Evolutionary conservation across 2,329 filamentous ascomycete species (phyloP), one percentile per base, ranked within the genome.

Genomic region (Emergomyces africanus): DNA sequence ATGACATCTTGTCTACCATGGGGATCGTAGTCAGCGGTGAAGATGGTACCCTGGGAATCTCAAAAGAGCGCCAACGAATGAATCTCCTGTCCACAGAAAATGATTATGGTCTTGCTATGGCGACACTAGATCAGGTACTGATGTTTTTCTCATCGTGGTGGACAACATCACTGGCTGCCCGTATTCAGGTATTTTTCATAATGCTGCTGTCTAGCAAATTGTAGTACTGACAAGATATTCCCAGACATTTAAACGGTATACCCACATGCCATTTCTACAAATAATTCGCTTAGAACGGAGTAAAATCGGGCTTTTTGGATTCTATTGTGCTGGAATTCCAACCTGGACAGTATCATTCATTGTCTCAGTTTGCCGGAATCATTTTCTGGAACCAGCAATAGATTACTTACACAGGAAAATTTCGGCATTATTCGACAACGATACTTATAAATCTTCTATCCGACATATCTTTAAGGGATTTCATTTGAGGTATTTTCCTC

Each of bases 1-100:
- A 79, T 69, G 77, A 79, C 61, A 75, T 78, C 37, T 69, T 79
- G 18, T 75, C 74, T 25, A 77, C 74, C 9, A 77, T 78, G 70
- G 77, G 77, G 3, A 74, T 78, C 44, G 75, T 78, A 44, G 73
- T 76, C 61, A 75, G 73, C 57, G 68, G 72, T 59, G 71, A 75
- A 61, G 69, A 74, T 63, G 68, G 71, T 18, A 72, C 68, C 42
- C 60, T 68, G 30, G 67, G 66, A 58, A 64, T 66, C n/a, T 66
- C 69, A 39, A 71, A 69, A 59, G 73, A 75, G 61, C 68, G 70
- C 61, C 67, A 74, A 60, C 72, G 70, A 56, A 65, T 75, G 20
- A 68, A 71, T 37, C 66, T 69, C 46, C 69, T 76, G 49, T 68
- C 69, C 23, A 66, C 69, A 6, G 75, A 77, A 59, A 77, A 77